Base-by-base conservation (phyloP, 345 rosid genomes). In the Pistacia integerrima region DNA sequence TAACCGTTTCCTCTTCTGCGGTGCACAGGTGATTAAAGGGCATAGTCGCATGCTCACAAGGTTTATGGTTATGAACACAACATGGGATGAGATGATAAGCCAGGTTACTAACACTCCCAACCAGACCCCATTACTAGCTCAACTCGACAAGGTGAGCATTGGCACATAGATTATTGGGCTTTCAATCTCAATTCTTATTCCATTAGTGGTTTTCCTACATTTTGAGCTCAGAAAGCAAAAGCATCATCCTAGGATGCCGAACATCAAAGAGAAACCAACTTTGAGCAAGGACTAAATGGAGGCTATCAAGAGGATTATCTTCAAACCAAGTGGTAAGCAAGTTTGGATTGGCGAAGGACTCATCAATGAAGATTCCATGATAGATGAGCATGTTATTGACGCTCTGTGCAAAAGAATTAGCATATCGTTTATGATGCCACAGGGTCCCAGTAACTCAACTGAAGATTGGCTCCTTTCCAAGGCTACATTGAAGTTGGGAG, bases 341-440 rank as follows among this genome's bases (percentile, higher is more conserved):
- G 73, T 69, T 58, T 69, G 73, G 61, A 69, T 69, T 55, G 73
- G 44, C 1, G 73, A 54, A 28, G 49, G 52, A 69, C 8, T 36
- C 16, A 54, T 69, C 33, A 54, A 3, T 33, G 73, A 69, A 69
- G 73, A 33, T 9, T 16, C 73, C 17, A 16, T 8, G 4, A 55
- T 69, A 54, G 28, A 30, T 52, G 13, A 14, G 16, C 4, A 18
- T 35, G 73, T 69, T 33, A 46, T 54, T 69, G 73, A 52, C 9
- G 73, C 61, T 33, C 18, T 52, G 6, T 55, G 3, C 48, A 11
- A 18, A 3, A 60, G 61, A 28, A 69, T 69, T 46, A 69, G 22
- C 13, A 17, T 48, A 33, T 48, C 13, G 0, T 11, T 51, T 68
- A 11, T 68, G 59, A 28, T 2, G 20, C n/a, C 20, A 14, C 28